Evolutionary conservation across 306 rosid genomes (phyloP), one percentile per base, ranked within the genome.

Genomic region (Inga laurina): DNA sequence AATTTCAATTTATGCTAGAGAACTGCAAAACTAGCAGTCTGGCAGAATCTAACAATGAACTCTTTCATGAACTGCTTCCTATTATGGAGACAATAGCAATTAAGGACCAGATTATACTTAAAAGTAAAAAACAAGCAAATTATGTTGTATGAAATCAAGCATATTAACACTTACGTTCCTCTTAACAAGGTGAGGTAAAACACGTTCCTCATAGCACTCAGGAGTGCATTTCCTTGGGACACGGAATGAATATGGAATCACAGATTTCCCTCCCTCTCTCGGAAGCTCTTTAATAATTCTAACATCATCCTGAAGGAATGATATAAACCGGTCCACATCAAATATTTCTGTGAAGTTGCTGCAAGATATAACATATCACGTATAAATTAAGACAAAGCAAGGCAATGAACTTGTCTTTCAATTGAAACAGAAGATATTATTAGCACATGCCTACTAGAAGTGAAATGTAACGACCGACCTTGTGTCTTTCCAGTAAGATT

Each of bases 171-270:
- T 87, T 87, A 93, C 99, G 59, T 82, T 96, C 68, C 89, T 92
- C 89, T 83, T 93, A 67, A 85, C 51, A 72, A 95, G 90, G 82
- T 86, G 77, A 18, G 97, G 98, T 70, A 93, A 84, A 69, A 95
- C 94, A 12, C 89, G 96, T 72, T 84, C 84, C 78, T 82, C 70
- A 34, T 95, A 95, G 83, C 98, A 93, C 77, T 84, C 71, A 37
- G 90, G 90, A 74, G 82, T 88, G 84, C 98, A 93, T 86, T 95
- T 95, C 86, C 99, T 91, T 8, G 99, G 99, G 76, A 93, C 98
- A 35, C 98, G 98, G 85, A 90, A 78, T 59, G 87, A 75, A 79
- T 87, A 80, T 10, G 94, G 93, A 72, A 72, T 72, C 81, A 82
- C 6, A 6, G 84, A 79, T 70, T 90, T 87, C 35, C 75, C 90